Conservation (phyloP, 202 grass and related monocot species). For the Bolboschoenoplectus hybrid region DNA sequence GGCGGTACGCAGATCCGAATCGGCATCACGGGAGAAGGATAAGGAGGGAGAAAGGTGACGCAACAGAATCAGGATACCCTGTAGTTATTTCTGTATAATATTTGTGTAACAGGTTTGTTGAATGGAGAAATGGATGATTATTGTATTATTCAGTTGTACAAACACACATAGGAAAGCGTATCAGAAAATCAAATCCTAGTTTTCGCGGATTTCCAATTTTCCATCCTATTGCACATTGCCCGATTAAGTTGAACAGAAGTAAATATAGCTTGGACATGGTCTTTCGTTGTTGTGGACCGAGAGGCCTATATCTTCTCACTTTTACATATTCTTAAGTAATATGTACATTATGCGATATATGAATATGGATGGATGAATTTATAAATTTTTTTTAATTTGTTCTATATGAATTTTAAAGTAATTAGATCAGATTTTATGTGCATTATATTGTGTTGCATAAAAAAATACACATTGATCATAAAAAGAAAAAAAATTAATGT, state of each 20-base stretch:
- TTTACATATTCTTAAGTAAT: background rate
- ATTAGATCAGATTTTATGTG: no score
- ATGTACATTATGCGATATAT: no score
- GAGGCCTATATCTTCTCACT: background rate
- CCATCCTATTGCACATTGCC: background rate
- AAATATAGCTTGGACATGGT: slow-evolving; percentile 6
- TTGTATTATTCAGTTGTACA: background rate
- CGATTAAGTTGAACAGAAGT: background rate
- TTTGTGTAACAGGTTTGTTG: background rate
- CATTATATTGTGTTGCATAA: no score
- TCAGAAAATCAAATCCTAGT: background rate
- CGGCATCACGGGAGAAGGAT: slow-evolving; percentile 27
- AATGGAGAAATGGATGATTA: background rate
- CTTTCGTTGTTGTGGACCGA: slow-evolving; percentile 4
- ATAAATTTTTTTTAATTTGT: no score
- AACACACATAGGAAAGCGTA: background rate
- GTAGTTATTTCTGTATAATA: background rate
- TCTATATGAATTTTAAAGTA: no score
- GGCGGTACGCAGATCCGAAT: slow-evolving; percentile 25
- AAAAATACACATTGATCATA: no score
- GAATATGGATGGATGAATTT: no score
- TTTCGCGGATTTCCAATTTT: background rate
- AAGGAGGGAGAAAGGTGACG: slow-evolving; percentile 37
- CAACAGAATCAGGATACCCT: background rate
- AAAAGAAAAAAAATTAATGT: no score